Conservation (phyloP, 2,329 filamentous ascomycete genomes). For the Exophiala viscosa region DNA sequence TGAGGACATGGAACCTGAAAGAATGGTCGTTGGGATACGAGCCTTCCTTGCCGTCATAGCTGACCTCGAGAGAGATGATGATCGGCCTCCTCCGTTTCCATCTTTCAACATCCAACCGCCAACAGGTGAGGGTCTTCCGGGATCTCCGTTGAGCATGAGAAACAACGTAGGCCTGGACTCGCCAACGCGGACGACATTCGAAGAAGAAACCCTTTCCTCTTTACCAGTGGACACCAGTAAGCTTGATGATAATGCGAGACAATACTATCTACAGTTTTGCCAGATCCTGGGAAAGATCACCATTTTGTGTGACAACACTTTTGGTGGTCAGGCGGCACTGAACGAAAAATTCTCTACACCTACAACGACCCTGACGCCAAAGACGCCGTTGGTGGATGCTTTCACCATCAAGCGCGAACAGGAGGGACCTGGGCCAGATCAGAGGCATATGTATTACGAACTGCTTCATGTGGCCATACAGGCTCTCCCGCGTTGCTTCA, state of each 20-base stretch:
- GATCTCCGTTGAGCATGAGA: slow-evolving; percentile 35
- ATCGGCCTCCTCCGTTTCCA: slow-evolving; percentile 77
- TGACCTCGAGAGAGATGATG: slow-evolving; percentile 81
- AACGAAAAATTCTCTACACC: slow-evolving; percentile 86
- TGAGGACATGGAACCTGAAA: slow-evolving; percentile 90
- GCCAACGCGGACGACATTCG: slow-evolving; percentile 31
- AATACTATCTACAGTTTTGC: slow-evolving; percentile 87
- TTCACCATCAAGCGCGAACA: slow-evolving; percentile 87
- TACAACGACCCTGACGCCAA: slow-evolving; percentile 57
- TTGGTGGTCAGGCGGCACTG: slow-evolving; percentile 89
- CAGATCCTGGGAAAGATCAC: slow-evolving; percentile 95
- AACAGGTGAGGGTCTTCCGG: slow-evolving; percentile 34
- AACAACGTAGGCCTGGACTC: slow-evolving; percentile 37
- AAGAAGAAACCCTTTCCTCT: slow-evolving; percentile 32
- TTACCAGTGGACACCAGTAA: slow-evolving; percentile 55
- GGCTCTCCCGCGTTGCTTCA: slow-evolving; percentile 88
- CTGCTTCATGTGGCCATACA: slow-evolving; percentile 93
- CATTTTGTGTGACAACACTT: slow-evolving; percentile 92
- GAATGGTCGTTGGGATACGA: slow-evolving; percentile 94
- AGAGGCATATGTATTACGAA: slow-evolving; percentile 93
- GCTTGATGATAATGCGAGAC: slow-evolving; percentile 72
- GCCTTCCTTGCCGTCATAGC: slow-evolving; percentile 91
- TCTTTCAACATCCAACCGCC: slow-evolving; percentile 49
- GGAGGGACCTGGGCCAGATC: slow-evolving; percentile 70
- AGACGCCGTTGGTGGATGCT: slow-evolving; percentile 90